Conservation (phyloP, 1,284 basidiomycete genomes). For the Xanthoconium separans region DNA sequence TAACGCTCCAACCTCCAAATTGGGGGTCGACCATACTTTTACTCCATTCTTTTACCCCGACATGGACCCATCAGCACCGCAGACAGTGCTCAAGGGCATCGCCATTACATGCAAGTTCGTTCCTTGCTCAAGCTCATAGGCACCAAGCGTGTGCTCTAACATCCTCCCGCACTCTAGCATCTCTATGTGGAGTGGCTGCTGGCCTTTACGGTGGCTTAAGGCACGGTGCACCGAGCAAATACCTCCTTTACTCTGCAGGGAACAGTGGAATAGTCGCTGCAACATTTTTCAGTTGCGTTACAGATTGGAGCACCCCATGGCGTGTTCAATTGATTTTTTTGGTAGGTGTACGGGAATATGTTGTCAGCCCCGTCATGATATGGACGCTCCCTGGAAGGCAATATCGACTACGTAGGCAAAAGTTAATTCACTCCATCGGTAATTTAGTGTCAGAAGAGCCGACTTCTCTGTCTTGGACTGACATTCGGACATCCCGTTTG, state of each 20-base stretch:
- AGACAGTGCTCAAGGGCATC: slow-evolving; percentile 54
- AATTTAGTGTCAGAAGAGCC: slow-evolving; percentile 3
- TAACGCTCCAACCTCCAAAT: background rate
- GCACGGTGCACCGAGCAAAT: slow-evolving; percentile 40
- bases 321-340: background rate
- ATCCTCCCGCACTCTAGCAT: slow-evolving; percentile 32
- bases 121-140: slow-evolving; percentile 27
- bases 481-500: slow-evolving; percentile 54
- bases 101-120: slow-evolving; percentile 75
- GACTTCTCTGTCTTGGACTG: slow-evolving; percentile 40
- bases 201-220: slow-evolving; percentile 54
- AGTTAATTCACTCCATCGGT: slow-evolving; percentile 18
- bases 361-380: slow-evolving; percentile 55
- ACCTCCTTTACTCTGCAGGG: slow-evolving; percentile 44
- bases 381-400: slow-evolving; percentile 24
- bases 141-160: slow-evolving; percentile 13
- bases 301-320: background rate
- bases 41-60: too few relatives aligned
- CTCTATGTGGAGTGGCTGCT: slow-evolving; percentile 49
- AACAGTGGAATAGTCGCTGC: slow-evolving; percentile 67
- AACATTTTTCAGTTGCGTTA: slow-evolving; percentile 66
- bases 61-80: slow-evolving; percentile 41
- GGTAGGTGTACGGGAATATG: slow-evolving; percentile 65
- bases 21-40: background rate
- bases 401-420: slow-evolving; percentile 40